These are phyloP conservation scores for Cystobasidium pallidum DNA, from an alignment of 1,284 basidiomycete genomes.

Conservation along the genomic window DNA sequence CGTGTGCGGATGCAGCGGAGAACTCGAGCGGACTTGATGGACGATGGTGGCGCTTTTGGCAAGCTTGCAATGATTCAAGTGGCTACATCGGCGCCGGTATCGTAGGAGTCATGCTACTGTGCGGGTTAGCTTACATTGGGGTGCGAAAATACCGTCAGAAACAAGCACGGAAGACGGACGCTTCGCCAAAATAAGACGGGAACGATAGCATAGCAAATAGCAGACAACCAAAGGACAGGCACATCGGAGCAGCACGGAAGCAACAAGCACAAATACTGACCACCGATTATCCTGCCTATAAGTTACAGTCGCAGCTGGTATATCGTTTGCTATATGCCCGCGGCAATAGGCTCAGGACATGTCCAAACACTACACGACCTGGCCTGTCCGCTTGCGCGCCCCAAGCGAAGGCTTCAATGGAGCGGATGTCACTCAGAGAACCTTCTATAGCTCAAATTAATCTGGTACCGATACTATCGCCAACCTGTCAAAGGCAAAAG, in stretches of 20 bases:
- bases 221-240: too few species aligned
- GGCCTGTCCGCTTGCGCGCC: too few species aligned
- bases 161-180: constrained; percentile 2
- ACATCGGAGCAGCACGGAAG: too few species aligned
- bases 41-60: constrained; percentile 58
- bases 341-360: too few species aligned
- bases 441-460: background rate
- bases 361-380: too few species aligned
- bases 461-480: constrained; percentile 30
- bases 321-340: too few species aligned
- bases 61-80: constrained; percentile 53
- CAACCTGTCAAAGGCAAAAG: constrained; percentile 7
- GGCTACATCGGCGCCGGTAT: constrained; percentile 57
- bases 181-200: background rate
- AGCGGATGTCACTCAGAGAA: too few species aligned
- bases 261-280: too few species aligned
- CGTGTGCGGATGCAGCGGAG: constrained; percentile 55
- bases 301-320: too few species aligned
- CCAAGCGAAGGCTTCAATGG: too few species aligned
- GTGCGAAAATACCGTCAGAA: constrained; percentile 14
- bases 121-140: constrained; percentile 20
- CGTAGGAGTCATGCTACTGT: constrained; percentile 54
- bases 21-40: constrained; percentile 55
- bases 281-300: too few species aligned
- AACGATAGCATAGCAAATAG: too few species aligned